A percentile compares a stretch with the other conserved stretches of the same genome.
phyloP scores from a whole-genome alignment of 306 rosid species.

The Ormosia semicastrata region DNA sequence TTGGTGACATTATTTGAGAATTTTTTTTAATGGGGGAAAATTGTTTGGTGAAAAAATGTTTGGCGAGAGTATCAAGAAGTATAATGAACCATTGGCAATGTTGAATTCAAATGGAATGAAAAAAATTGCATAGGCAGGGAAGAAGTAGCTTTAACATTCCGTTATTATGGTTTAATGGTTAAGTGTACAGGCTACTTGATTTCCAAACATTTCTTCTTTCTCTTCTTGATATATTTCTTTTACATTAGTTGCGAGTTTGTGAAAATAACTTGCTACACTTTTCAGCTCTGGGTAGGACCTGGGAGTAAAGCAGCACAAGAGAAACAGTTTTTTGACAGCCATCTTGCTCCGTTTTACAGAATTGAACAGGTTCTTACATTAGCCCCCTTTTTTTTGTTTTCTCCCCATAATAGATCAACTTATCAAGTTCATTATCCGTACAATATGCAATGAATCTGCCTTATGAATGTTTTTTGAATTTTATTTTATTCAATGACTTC shows the following conservation, averaged over 20 bases:
- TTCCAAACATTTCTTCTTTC: not conserved
- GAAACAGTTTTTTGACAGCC: slow-evolving; percentile 83
- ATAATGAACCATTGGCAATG: slow-evolving; percentile 9
- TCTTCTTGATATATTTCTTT: not conserved
- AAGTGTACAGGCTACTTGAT: slow-evolving; percentile 5
- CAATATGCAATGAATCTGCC: not conserved
- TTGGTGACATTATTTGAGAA: not conserved
- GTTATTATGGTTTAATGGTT: slow-evolving; percentile 21
- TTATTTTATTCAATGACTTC: slow-evolving; percentile 15
- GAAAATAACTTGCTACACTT: slow-evolving; percentile 34
- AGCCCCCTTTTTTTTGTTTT: not conserved
- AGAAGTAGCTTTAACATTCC: not conserved
- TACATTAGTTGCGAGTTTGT: slow-evolving; percentile 5
- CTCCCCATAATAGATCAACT: not conserved
- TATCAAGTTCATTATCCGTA: slow-evolving; percentile 9
- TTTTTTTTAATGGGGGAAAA: not conserved
- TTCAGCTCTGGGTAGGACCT: slow-evolving; percentile 98
- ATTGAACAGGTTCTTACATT: slow-evolving; percentile 82
- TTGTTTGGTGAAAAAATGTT: not conserved
- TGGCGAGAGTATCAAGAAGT: slow-evolving; percentile 14
- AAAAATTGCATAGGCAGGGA: slow-evolving; percentile 2
- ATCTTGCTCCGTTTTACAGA: slow-evolving; percentile 96
- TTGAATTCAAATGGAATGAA: slow-evolving; percentile 1
- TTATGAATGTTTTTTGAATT: slow-evolving; percentile 4
- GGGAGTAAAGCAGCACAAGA: slow-evolving; percentile 96